Base-by-base conservation (phyloP, 2,329 filamentous ascomycete species). In the Alternaria sp. region DNA sequence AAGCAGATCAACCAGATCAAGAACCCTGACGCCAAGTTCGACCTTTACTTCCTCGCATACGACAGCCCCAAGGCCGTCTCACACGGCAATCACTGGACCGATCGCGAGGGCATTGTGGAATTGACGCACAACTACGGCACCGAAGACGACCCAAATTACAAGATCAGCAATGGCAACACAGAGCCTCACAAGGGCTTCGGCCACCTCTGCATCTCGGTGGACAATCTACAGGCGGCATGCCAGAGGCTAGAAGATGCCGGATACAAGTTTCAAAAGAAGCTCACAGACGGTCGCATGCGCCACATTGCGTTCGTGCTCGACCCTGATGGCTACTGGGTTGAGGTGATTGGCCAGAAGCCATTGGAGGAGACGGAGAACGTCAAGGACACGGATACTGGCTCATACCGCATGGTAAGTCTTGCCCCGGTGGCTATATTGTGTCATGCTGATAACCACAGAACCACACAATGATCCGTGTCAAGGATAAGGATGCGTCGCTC, bases 381-480 rank as follows among this genome's bases (percentile, higher is more conserved):
- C 57, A 89, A 86, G 58, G 86, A 87, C 49, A 97, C 94, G 0
- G 91, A 97, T 69, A 80, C 88, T 0, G 77, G 79, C 18, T 91
- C 88, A 32, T 98, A 98, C 79, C 88, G 91, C 32, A 81, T 89
- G 85, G 85, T 80, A 54, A 20, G 58, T 69, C 55, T 3, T 7
- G n/a, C 1, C 30, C 28, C 39, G 14, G 34, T 7, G 34, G 24
- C 2, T 36, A 5, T 4, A 14, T 7, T 6, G 24, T 11, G 2
- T 22, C 6, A 18, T 18, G 46, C 70, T 74, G 18, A 75, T 44
- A 24, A 6, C 2, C 5, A 54, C 62, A 90, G 88, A 94, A 95
- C 81, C 92, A 95, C 81, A 93, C 91, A 57, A 98, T 98, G 95
- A 87, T 99, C 69, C 91, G 95, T 30, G 90, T 98, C 81, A 98